Evolutionary conservation across 2,329 filamentous ascomycete species (phyloP), one percentile per base, ranked within the genome.

Genomic region (Aureobasidium sp.): DNA sequence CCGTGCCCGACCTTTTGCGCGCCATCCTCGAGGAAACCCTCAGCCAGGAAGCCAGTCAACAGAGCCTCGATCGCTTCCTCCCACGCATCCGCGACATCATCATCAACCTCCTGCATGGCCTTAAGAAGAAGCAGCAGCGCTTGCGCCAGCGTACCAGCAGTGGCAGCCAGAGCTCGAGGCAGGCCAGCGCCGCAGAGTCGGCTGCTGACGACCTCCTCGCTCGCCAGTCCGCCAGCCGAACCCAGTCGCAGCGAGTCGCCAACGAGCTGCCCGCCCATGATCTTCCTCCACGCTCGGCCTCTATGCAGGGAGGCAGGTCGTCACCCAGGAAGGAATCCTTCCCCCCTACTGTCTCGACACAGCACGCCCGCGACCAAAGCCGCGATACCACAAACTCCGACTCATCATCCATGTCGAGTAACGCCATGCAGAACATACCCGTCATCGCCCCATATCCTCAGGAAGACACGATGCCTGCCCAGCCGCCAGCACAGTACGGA

Each of bases 11-110:
- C 73, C 81, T 92, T 63, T 78, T 99, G 66, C 87, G 94, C 69
- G 87, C 87, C 64, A 97, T 99, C 62, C 83, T 99, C 61, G 94
- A 99, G 75, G 90, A 96, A 62, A 99, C 94, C 1, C 82, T 99
- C 39, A 97, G 93, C 74, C 94, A 99, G 72, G 92, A 97, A 76
- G 94, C 94, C 5, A 97, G 90, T 68, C 87, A 92, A 55, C 88
- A 95, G 72, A 97, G 92, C 74, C 81, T 99, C 64, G 94, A 99
- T 74, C 89, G 89, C 73, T 99, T 96, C 74, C 80, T 99, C 36
- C 94, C 94, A 0, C 86, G 89, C 63, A 99, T 99, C 74, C 87
- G 94, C 69, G 94, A 99, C 74, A 99, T 99, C 70, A 99, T 99
- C 72, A 97, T 99, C 75, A 97, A 96, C 72, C 81, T 99, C 34